A percentile compares a stretch with the other conserved stretches of the same genome.
These are phyloP conservation scores for Diutina scorzettiae DNA, from an alignment of 1,139 yeast genomes.

Conservation along the genomic window DNA sequence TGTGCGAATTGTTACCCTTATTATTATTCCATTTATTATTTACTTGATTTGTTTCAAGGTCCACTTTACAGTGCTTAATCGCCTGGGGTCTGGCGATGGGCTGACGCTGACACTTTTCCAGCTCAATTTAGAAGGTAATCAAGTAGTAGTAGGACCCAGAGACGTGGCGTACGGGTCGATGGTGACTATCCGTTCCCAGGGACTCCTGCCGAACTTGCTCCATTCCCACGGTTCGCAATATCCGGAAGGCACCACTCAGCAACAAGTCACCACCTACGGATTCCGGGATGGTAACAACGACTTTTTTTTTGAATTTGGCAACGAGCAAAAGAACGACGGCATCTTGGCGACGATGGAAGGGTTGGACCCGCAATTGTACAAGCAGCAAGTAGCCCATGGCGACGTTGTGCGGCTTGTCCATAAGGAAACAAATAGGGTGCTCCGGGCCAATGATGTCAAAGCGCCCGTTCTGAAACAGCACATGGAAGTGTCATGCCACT, in stretches of 20 bases:
- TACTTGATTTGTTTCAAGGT: slow-evolving; percentile 65
- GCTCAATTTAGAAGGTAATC: slow-evolving; percentile 46
- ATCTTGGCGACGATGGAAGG: slow-evolving; percentile 21
- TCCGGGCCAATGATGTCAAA: slow-evolving; percentile 51
- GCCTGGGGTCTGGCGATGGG: slow-evolving; percentile 73
- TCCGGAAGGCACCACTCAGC: slow-evolving; percentile 66
- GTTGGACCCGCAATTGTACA: slow-evolving; percentile 15
- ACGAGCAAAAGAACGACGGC: slow-evolving; percentile 14
- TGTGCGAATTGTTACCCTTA: slow-evolving; percentile 52
- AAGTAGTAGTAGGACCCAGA: slow-evolving; percentile 47
- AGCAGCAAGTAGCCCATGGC: slow-evolving; percentile 29
- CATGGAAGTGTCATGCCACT: slow-evolving; percentile 57
- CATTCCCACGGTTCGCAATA: slow-evolving; percentile 61
- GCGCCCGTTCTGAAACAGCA: slow-evolving; percentile 42
- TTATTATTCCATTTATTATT: slow-evolving; percentile 60
- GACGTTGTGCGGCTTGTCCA: slow-evolving; percentile 47
- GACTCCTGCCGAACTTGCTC: slow-evolving; percentile 53
- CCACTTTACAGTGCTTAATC: slow-evolving; percentile 64
- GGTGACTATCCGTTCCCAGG: slow-evolving; percentile 61
- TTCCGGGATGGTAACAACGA: slow-evolving; percentile 59
- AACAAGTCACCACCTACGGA: slow-evolving; percentile 68
- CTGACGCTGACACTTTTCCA: slow-evolving; percentile 63
- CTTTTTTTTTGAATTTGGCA: slow-evolving; percentile 41
- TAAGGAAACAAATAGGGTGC: slow-evolving; percentile 35
- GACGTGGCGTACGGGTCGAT: slow-evolving; percentile 49